Evolutionary conservation across 495 filamentous ascomycete species (phyloP).

Genomic region (Rusavskia elegans): DNA sequence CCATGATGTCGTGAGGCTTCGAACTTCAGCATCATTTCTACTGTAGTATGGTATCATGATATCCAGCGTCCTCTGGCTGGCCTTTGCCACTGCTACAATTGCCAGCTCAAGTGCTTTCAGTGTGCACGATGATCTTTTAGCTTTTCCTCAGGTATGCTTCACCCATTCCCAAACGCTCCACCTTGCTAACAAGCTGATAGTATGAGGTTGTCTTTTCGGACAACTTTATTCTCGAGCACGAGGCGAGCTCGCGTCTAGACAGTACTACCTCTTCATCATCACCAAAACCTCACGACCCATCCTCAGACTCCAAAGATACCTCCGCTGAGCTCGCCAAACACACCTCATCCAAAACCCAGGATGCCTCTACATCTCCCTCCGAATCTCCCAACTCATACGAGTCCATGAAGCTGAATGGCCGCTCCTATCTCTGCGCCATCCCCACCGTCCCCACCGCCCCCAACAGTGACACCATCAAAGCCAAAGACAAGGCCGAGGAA

Average conservation of each 20-base stretch:
- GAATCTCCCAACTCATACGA: constrained; percentile 39
- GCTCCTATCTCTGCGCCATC: constrained; percentile 71
- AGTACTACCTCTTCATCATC: constrained; percentile 8
- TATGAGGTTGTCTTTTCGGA: constrained; percentile 72
- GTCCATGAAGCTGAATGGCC: constrained; percentile 50
- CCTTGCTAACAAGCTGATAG: constrained; percentile 21
- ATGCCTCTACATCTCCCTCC: constrained; percentile 2
- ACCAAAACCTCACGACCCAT: constrained; percentile 21
- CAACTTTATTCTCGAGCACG: constrained; percentile 51
- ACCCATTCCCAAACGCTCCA: too few species aligned
- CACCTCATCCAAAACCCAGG: constrained; percentile 9
- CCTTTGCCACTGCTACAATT: constrained; percentile 22
- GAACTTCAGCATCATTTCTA: too few species aligned
- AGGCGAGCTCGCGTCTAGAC: constrained; percentile 43
- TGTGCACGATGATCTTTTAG: constrained; percentile 80
- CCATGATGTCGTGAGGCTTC: too few species aligned
- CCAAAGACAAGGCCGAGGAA: constrained; percentile 51
- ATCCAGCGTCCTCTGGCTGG: constrained; percentile 15
- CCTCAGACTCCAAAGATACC: constrained; percentile 8
- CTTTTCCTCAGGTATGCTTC: constrained; percentile 64
- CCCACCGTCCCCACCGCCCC: constrained; percentile 46
- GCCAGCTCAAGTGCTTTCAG: constrained; percentile 50
- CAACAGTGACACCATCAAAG: constrained; percentile 38
- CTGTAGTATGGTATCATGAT: constrained; percentile 8
- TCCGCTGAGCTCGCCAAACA: constrained; percentile 11